A percentile compares a stretch with the other conserved stretches of the same genome.
Conservation (phyloP, 768 basidiomycete genomes). For the Hortiboletus flavorubellus region DNA sequence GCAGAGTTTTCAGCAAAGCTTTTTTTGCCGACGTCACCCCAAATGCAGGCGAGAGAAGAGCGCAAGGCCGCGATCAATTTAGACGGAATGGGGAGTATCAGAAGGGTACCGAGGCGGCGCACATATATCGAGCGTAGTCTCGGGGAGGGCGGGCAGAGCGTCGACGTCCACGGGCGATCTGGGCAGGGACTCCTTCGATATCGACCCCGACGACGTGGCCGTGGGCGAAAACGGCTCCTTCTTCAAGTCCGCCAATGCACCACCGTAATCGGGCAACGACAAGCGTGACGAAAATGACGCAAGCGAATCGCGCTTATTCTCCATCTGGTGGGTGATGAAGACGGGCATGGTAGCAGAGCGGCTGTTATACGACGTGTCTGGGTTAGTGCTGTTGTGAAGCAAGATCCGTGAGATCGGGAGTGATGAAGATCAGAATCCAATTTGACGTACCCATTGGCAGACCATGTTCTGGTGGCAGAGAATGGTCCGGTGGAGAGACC, state of each 20-base stretch:
- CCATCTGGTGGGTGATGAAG: conserved; percentile 41
- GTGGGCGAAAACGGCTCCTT: conserved; percentile 22
- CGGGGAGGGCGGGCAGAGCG: conserved; percentile 14
- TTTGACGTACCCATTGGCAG: conserved; percentile 26
- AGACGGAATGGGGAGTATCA: conserved; percentile 20
- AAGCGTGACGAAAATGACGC: conserved; percentile 45
- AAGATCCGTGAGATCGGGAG: neutral
- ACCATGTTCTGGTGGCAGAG: conserved; percentile 23
- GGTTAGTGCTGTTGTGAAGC: conserved; percentile 17
- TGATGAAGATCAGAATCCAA: neutral
- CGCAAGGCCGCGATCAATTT: neutral
- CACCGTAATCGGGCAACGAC: conserved; percentile 40
- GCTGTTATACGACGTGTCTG: conserved; percentile 20
- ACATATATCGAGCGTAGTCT: conserved; percentile 12
- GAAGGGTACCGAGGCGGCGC: conserved; percentile 21
- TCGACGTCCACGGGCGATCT: conserved; percentile 19
- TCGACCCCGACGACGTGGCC: conserved; percentile 18
- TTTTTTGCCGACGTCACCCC: too few species aligned
- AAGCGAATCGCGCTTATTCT: conserved; percentile 47
- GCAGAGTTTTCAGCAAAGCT: neutral
- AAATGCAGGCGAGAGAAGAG: neutral
- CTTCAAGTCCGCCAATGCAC: conserved; percentile 27
- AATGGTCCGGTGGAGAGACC: conserved; percentile 29
- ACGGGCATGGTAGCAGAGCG: conserved; percentile 36
- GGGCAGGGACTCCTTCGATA: conserved; percentile 28